Conservation (phyloP, 495 filamentous ascomycete species). For the Penicillium egyptiacum region DNA sequence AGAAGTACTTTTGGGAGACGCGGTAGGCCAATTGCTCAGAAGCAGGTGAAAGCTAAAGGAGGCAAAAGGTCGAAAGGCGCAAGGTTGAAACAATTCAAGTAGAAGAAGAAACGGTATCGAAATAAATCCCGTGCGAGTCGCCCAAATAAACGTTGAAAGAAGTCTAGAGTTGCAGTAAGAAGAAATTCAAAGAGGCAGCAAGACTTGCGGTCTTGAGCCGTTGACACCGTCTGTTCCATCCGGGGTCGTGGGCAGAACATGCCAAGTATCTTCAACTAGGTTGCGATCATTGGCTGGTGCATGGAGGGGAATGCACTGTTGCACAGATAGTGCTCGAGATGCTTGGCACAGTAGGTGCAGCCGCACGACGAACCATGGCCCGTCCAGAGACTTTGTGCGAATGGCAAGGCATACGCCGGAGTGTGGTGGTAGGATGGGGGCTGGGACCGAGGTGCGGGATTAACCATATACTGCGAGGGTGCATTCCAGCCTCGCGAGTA, state of each 20-base stretch:
- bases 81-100: slow-evolving; percentile 32
- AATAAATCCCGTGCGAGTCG: slow-evolving; percentile 33
- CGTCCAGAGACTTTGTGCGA: slow-evolving; percentile 60
- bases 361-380: slow-evolving; percentile 63
- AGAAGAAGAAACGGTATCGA: slow-evolving; percentile 42
- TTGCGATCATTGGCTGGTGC: slow-evolving; percentile 58
- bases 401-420: slow-evolving; percentile 53
- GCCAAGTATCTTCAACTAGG: slow-evolving; percentile 22
- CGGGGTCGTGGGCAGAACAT: slow-evolving; percentile 17
- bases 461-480: slow-evolving; percentile 50
- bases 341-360: slow-evolving; percentile 65
- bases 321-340: slow-evolving; percentile 65
- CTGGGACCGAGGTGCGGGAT: slow-evolving; percentile 43
- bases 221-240: slow-evolving; percentile 19
- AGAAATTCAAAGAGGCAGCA: slow-evolving; percentile 19
- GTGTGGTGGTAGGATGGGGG: slow-evolving; percentile 54
- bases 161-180: slow-evolving; percentile 29
- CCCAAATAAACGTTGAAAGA: slow-evolving; percentile 27
- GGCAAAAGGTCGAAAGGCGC: slow-evolving; percentile 28
- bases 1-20: slow-evolving; percentile 40
- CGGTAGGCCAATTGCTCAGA: slow-evolving; percentile 28
- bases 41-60: slow-evolving; percentile 26
- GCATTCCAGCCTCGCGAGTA: slow-evolving; percentile 45
- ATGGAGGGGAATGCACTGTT: slow-evolving; percentile 56
- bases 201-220: slow-evolving; percentile 12